Base-by-base conservation (phyloP, 441 rosid species). In the Arabidopsis lyrata region DNA sequence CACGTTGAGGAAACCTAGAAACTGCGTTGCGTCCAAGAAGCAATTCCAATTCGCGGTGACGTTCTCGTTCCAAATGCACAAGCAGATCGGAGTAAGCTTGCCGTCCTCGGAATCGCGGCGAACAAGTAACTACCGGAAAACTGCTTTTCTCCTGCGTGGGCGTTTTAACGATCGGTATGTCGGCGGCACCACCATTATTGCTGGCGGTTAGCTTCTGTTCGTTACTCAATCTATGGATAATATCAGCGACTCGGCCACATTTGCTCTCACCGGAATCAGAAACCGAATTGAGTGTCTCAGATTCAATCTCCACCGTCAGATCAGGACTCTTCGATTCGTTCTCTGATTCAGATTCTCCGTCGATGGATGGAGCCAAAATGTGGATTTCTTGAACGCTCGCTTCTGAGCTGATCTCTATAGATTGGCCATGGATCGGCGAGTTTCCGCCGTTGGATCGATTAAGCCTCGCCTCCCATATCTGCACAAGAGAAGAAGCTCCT, bases 381-480 rank as follows among this genome's bases (percentile, higher is more conserved):
- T 70, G 20, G 20, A 60, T 56, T 12, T 77, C 80, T 71, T 77
- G 68, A 34, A 65, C 45, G 6, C 38, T n/a, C 20, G 45, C 49
- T 66, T 58, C 85, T 10, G 54, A 73, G 20, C 13, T 45, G 29
- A 5, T 72, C 29, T 71, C 66, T 12, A 55, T 79, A 8, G 83
- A 73, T 56, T 70, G 81, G 18, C 80, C 77, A 75, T 59, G 42
- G 9, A 34, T 54, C 2, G 72, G 78, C 7, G 73, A 76, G 59
- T 78, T 80, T 58, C 77, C 50, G 38, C 78, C 79, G 59, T 63
- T 68, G 27, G 84, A 83, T 35, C 38, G 65, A 15, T 80, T 75
- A 6, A 92, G 81, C 85, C 93, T 86, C 16, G 96, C 92, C 78
- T 95, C 98, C 97, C 99, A 95, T 59, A 91, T 91, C 79, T 89